Base-by-base conservation (phyloP, 2,329 filamentous ascomycete species). In the Phyllosticta ampelicida region DNA sequence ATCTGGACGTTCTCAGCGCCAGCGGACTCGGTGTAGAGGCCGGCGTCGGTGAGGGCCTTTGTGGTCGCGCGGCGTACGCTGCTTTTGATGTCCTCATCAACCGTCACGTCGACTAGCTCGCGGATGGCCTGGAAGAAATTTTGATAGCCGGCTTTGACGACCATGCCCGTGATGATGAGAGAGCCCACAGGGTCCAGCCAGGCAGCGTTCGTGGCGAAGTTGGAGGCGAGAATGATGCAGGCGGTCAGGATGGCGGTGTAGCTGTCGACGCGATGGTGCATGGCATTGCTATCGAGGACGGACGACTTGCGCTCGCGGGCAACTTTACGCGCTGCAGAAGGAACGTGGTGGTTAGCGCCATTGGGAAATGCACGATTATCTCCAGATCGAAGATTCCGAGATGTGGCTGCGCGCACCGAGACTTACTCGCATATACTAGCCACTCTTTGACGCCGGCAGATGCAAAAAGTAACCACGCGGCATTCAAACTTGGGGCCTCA, bases 181-280 rank as follows among this genome's bases (percentile, higher is more conserved):
- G 94, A 91, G 58, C 94, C 94, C 28, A 97, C 87, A 9, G 94
- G 91, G 71, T 99, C 94, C 54, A 97, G 79, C 91, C 94, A 97
- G 28, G 87, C 83, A 56, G 92, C 91, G 67, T 91, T 86, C 59
- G 86, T 80, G 63, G 96, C 80, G 55, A 95, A 78, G 72, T 97
- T 95, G 53, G 91, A 90, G 51, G 90, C 91, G 18, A 90, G 83
- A 66, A 99, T 96, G 21, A 89, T 92, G 59, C 87, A 79, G 28
- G 97, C 80, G 1, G 94, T 95, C 58, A 97, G 94, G 65, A 97
- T 88, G 63, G 92, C 92, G 1, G 94, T 99, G 59, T 96, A 80
- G 60, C 90, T 96, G 74, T 99, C 94, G 69, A 99, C 86, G 61
- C 94, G 89, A 77, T 97, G 94, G 74, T 99, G 94, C 63, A 97